A percentile compares a stretch with the other conserved stretches of the same genome.
Evolutionary conservation across 768 basidiomycete species (phyloP).

Genomic region (Goffeauzyma gilvescens): DNA sequence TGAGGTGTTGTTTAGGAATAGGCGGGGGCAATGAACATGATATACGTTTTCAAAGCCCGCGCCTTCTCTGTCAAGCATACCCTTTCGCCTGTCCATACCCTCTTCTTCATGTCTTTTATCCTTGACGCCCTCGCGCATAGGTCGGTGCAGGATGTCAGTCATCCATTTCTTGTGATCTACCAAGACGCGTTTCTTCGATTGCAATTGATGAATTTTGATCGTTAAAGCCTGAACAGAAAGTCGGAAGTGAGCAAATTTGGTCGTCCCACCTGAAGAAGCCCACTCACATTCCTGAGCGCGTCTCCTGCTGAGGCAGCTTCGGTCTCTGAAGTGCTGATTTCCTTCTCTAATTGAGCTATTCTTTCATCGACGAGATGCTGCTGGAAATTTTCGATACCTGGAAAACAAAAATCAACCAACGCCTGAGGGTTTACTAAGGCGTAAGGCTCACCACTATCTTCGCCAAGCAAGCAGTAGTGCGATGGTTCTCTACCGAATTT

Average conservation of each 20-base stretch:
- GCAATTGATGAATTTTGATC: background rate
- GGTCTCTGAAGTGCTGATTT: too few species aligned
- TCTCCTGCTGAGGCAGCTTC: too few species aligned
- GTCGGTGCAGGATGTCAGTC: background rate
- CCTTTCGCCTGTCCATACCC: constrained; percentile 1
- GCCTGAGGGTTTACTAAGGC: too few species aligned
- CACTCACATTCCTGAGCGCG: too few species aligned
- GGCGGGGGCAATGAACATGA: constrained; percentile 67
- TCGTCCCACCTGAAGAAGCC: too few species aligned
- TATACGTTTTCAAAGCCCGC: constrained; percentile 70
- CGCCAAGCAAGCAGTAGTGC: constrained; percentile 60
- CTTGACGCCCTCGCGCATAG: background rate
- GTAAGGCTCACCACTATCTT: constrained; percentile 41
- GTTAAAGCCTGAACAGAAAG: too few species aligned
- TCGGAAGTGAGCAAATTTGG: too few species aligned
- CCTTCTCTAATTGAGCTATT: constrained; percentile 10
- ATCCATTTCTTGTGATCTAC: background rate
- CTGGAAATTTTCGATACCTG: constrained; percentile 18
- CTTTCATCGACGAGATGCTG: constrained; percentile 9
- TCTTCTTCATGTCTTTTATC: background rate
- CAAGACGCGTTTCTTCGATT: background rate
- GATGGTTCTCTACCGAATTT: constrained; percentile 77
- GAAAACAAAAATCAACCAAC: background rate
- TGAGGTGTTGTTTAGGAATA: constrained; percentile 55
- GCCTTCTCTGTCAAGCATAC: constrained; percentile 42